Conservation (phyloP, 129 eudicot species). For the Tanacetum coccineum region DNA sequence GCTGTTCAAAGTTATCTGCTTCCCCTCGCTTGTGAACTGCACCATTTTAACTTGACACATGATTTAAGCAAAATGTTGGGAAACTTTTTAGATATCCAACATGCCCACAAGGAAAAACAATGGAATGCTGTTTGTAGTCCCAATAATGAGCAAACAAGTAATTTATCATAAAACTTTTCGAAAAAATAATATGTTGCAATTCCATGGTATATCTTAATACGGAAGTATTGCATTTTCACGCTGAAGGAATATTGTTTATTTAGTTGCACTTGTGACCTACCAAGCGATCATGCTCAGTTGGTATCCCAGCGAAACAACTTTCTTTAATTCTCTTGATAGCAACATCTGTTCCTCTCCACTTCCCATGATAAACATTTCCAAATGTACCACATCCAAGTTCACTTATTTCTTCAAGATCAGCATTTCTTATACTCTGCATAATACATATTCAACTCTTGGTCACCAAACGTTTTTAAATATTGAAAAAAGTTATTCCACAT, state of each 20-base stretch:
- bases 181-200: neutral
- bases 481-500: neutral
- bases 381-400: constrained; percentile 80
- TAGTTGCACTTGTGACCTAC: constrained; percentile 22
- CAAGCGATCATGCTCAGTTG: constrained; percentile 62
- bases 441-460: neutral
- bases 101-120: neutral
- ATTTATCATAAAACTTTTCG: neutral
- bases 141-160: too few species aligned
- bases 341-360: constrained; percentile 87
- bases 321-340: constrained; percentile 69
- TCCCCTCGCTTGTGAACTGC: too few species aligned
- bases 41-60: too few species aligned
- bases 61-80: too few species aligned
- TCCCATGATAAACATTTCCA: constrained; percentile 82
- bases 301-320: constrained; percentile 66
- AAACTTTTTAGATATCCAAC: too few species aligned
- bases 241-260: neutral
- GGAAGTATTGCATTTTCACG: neutral
- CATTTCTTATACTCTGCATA: constrained; percentile 60
- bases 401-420: constrained; percentile 67
- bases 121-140: neutral
- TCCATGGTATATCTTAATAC: too few species aligned
- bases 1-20: too few species aligned
- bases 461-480: neutral